These are phyloP conservation scores for Aspergillus unguis DNA, from an alignment of 2,329 filamentous ascomycete genomes.

Conservation along the genomic window DNA sequence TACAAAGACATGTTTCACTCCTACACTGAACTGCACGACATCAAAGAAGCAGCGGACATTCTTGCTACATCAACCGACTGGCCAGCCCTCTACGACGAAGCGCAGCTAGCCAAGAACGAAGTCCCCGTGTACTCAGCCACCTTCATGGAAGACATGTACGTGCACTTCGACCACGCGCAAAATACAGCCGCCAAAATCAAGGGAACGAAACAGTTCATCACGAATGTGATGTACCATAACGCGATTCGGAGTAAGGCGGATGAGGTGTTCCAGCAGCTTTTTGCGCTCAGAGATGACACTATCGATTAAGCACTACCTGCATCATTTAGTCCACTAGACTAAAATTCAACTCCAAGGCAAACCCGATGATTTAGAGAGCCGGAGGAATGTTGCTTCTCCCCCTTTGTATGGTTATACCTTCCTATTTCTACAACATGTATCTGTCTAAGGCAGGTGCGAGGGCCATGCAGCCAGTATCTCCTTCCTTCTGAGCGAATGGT, in stretches of 20 bases:
- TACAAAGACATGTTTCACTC: conserved; percentile 81
- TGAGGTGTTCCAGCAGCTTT: conserved; percentile 73
- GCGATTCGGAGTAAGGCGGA: conserved; percentile 70
- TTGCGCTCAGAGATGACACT: conserved; percentile 69
- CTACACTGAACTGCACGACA: conserved; percentile 68
- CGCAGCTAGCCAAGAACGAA: conserved; percentile 69
- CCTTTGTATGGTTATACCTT: no score
- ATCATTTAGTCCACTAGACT: no score
- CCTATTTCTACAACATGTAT: no score
- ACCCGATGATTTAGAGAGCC: background rate
- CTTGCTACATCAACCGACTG: conserved; percentile 68
- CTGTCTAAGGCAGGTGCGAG: no score
- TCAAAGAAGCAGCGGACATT: conserved; percentile 66
- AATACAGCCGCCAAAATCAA: conserved; percentile 72
- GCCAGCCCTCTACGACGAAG: conserved; percentile 72
- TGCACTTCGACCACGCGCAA: conserved; percentile 70
- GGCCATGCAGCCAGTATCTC: no score
- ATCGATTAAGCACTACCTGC: conserved; percentile 46
- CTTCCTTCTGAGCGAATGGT: no score
- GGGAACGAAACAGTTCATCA: conserved; percentile 76
- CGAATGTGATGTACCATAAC: conserved; percentile 84
- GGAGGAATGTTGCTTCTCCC: no score
- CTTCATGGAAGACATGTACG: conserved; percentile 89
- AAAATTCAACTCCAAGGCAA: background rate
- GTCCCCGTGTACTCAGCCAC: conserved; percentile 84